Evolutionary conservation across 129 eudicot species (phyloP).

Genomic region (Logfia minima): DNA sequence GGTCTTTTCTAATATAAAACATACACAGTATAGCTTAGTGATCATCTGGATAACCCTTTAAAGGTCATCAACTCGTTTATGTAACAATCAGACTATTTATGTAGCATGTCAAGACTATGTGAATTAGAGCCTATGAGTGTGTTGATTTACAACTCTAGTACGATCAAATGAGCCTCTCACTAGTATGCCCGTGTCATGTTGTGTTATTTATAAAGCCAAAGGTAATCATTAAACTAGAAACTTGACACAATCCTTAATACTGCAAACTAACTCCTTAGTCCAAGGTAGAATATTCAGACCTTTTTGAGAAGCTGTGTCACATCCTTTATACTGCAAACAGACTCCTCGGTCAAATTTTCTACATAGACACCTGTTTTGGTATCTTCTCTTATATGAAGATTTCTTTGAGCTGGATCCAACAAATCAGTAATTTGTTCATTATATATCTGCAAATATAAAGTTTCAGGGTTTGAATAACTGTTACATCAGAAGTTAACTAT

Average conservation of each 20-base stretch:
- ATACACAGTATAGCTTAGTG: background rate
- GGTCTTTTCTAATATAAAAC: background rate
- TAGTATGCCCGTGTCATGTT: background rate
- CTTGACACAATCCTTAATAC: too few relatives aligned
- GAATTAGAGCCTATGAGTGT: background rate
- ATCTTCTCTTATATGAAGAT: slow-evolving; percentile 95
- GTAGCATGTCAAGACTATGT: background rate
- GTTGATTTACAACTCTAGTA: background rate
- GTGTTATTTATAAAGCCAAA: background rate
- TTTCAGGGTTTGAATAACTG: slow-evolving; percentile 15
- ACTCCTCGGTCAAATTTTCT: slow-evolving; percentile 85
- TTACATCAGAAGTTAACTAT: slow-evolving; percentile 9
- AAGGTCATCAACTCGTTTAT: background rate
- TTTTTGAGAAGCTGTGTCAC: slow-evolving; percentile 77
- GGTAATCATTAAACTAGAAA: background rate
- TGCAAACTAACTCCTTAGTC: background rate
- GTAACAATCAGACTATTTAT: background rate
- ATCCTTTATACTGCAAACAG: slow-evolving; percentile 72
- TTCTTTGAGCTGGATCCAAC: slow-evolving; percentile 75
- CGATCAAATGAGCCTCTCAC: background rate
- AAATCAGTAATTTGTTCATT: slow-evolving; percentile 97
- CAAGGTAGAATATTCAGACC: slow-evolving; percentile 41
- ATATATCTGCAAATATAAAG: slow-evolving; percentile 60
- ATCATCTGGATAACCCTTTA: slow-evolving; percentile 12
- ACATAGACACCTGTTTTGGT: slow-evolving; percentile 90